Evolutionary conservation across 352 stramenopile genomes (phyloP).

Genomic region (Thraustotheca clavata): DNA sequence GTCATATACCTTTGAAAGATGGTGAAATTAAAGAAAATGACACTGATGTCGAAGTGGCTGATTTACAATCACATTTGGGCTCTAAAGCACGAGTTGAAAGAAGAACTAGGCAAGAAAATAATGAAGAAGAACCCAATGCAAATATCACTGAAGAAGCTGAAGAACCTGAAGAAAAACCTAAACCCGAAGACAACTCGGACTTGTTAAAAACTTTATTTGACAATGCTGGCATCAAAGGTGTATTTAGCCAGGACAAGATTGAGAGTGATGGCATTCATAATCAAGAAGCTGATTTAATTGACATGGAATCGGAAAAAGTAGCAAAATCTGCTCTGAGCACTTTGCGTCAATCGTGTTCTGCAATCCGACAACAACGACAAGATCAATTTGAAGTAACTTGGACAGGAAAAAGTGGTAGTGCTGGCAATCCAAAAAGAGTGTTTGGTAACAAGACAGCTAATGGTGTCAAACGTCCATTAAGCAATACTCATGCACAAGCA

Average conservation of each 20-base stretch:
- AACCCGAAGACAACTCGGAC: slow-evolving; percentile 57
- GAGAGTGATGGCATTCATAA: slow-evolving; percentile 81
- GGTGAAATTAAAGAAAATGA: slow-evolving; percentile 9
- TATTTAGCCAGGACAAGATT: slow-evolving; percentile 94
- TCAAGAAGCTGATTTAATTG: slow-evolving; percentile 86
- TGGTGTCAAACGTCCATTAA: slow-evolving; percentile 13
- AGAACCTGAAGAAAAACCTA: background rate
- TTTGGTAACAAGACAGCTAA: slow-evolving; percentile 39
- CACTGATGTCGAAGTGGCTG: slow-evolving; percentile 22
- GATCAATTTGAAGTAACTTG: slow-evolving; percentile 63
- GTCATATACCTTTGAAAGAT: slow-evolving; percentile 63
- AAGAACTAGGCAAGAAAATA: slow-evolving; percentile 20
- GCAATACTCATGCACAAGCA: slow-evolving; percentile 15
- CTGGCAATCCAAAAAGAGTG: slow-evolving; percentile 41
- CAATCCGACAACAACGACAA: slow-evolving; percentile 56
- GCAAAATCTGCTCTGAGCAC: slow-evolving; percentile 76
- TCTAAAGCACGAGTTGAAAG: background rate
- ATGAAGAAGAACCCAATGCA: slow-evolving; percentile 29
- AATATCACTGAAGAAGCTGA: slow-evolving; percentile 10
- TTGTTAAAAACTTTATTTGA: slow-evolving; percentile 89
- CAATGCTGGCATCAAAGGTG: slow-evolving; percentile 80
- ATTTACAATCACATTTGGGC: background rate
- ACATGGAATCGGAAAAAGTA: slow-evolving; percentile 88
- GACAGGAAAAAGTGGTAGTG: slow-evolving; percentile 60
- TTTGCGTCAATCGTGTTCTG: slow-evolving; percentile 65